A percentile compares a stretch with the other conserved stretches of the same genome.
phyloP scores from a whole-genome alignment of 225 moss, liverwort and hornwort genomes.

The Asterella californica region DNA sequence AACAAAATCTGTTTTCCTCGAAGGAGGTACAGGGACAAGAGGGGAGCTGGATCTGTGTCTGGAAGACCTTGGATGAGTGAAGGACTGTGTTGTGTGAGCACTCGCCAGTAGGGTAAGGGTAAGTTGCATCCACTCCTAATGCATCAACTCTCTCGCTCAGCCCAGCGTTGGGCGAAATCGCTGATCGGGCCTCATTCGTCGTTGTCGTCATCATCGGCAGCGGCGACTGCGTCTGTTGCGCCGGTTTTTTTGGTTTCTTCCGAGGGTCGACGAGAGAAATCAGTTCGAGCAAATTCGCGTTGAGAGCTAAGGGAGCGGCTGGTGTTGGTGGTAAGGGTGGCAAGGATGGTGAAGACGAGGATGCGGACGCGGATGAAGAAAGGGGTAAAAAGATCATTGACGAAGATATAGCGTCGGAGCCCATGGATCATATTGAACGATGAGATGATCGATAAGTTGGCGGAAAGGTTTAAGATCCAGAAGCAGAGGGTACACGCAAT shows the following conservation, averaged over 20 bases:
- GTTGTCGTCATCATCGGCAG: background rate
- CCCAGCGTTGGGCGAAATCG: slow-evolving; percentile 33
- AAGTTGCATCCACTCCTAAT: slow-evolving; percentile 30
- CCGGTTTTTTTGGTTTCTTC: background rate
- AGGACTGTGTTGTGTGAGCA: background rate
- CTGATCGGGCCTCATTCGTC: slow-evolving; percentile 13
- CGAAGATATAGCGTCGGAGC: slow-evolving; percentile 59
- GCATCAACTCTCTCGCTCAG: slow-evolving; percentile 39
- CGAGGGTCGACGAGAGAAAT: slow-evolving; percentile 20
- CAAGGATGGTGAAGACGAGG: slow-evolving; percentile 27
- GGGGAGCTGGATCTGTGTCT: no score
- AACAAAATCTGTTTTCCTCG: no score
- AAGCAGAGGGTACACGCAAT: slow-evolving; percentile 94
- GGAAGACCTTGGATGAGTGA: no score
- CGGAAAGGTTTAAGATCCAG: slow-evolving; percentile 68
- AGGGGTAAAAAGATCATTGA: slow-evolving; percentile 30
- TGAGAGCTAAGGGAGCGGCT: slow-evolving; percentile 6
- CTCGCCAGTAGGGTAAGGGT: no score
- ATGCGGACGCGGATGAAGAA: slow-evolving; percentile 37
- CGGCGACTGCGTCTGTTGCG: background rate
- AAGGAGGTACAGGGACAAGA: no score
- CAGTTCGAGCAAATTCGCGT: slow-evolving; percentile 13
- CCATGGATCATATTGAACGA: slow-evolving; percentile 70
- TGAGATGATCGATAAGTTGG: slow-evolving; percentile 72
- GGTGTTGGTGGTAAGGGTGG: slow-evolving; percentile 1